Evolutionary conservation across 768 basidiomycete genomes (phyloP).

Genomic region (Pisolithus orientalis): DNA sequence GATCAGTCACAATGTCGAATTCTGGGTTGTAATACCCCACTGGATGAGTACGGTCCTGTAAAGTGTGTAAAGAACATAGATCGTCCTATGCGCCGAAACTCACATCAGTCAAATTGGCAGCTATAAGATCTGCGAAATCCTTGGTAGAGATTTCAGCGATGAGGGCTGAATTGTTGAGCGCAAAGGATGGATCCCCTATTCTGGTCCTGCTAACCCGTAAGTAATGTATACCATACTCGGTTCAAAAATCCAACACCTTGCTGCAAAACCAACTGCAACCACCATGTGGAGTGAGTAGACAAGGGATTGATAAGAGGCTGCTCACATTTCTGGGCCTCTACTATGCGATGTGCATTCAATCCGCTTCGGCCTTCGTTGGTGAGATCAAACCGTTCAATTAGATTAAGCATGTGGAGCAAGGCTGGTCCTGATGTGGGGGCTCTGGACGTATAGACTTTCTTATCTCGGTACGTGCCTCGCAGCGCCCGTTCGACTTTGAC

Average conservation of each 20-base stretch:
- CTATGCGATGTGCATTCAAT: slow-evolving; percentile 67
- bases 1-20: slow-evolving; percentile 71
- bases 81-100: slow-evolving; percentile 16
- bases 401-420: slow-evolving; percentile 87
- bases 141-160: slow-evolving; percentile 67
- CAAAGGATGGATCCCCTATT: slow-evolving; percentile 68
- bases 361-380: slow-evolving; percentile 46
- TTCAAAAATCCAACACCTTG: slow-evolving; percentile 30
- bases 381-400: slow-evolving; percentile 68
- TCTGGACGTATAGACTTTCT: slow-evolving; percentile 77
- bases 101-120: slow-evolving; percentile 78
- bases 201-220: slow-evolving; percentile 51
- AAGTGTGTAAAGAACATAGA: slow-evolving; percentile 1
- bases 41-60: slow-evolving; percentile 73
- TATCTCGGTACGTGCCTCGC: slow-evolving; percentile 67
- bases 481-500: slow-evolving; percentile 70
- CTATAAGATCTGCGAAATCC: slow-evolving; percentile 54
- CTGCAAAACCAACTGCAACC: slow-evolving; percentile 55
- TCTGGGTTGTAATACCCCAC: slow-evolving; percentile 81
- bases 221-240: too few species aligned
- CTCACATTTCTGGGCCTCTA: slow-evolving; percentile 83
- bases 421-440: slow-evolving; percentile 88
- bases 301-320: slow-evolving; percentile 13
- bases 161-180: slow-evolving; percentile 45
- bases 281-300: slow-evolving; percentile 2